These are phyloP conservation scores for Pleurotus sapidus DNA, from an alignment of 768 basidiomycete species.

Conservation along the genomic window DNA sequence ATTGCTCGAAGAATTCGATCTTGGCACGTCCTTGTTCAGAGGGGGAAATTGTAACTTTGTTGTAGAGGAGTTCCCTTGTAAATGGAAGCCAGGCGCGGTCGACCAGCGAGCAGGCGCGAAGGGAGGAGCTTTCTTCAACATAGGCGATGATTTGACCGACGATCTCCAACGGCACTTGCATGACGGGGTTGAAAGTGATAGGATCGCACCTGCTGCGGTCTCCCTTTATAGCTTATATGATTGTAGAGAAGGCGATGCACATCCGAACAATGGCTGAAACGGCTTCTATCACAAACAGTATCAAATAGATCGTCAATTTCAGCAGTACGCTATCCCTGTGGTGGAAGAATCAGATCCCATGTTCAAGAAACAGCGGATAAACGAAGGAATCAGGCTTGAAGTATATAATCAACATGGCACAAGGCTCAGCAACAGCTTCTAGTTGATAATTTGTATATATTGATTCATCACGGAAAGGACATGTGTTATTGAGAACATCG, in stretches of 20 bases:
- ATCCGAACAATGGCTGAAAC: neutral
- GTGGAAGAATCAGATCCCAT: no score
- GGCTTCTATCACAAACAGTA: no score
- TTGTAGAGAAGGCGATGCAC: neutral
- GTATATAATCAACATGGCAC: conserved; percentile 51
- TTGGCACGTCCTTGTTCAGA: neutral
- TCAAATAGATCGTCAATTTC: no score
- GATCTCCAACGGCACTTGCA: neutral
- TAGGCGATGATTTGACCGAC: neutral
- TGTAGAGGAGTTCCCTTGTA: neutral
- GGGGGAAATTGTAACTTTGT: neutral
- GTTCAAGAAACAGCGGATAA: no score
- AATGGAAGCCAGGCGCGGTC: neutral
- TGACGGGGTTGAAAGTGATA: neutral
- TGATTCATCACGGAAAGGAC: conserved; percentile 36
- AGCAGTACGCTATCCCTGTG: no score
- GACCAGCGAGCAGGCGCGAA: neutral
- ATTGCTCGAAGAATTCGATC: neutral
- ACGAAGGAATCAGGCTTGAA: no score
- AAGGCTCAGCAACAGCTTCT: conserved; percentile 86
- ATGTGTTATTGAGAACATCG: neutral
- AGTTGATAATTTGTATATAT: conserved; percentile 63
- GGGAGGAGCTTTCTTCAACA: neutral
- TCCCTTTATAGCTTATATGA: neutral
- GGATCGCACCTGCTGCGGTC: neutral